These are phyloP conservation scores for Circinella minor DNA, from an alignment of 371 early-diverging fungal genomes.

Conservation along the genomic window DNA sequence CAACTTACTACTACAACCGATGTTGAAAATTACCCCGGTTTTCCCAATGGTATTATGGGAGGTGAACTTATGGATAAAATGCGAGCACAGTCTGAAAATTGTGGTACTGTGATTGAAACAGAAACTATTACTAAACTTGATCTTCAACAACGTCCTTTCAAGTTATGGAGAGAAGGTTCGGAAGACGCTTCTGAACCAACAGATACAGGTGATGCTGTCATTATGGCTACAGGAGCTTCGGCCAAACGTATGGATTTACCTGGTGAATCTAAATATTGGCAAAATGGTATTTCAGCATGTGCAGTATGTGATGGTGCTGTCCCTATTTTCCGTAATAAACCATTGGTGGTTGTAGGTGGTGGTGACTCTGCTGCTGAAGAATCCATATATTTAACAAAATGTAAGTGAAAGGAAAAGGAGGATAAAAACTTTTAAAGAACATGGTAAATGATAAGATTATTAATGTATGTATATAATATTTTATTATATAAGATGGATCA, in stretches of 20 bases:
- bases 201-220: slow-evolving; percentile 85
- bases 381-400: slow-evolving; percentile 93
- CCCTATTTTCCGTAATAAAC: slow-evolving; percentile 96
- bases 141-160: slow-evolving; percentile 83
- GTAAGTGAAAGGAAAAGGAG: slow-evolving; percentile 28
- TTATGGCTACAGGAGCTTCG: slow-evolving; percentile 99
- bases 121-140: slow-evolving; percentile 92
- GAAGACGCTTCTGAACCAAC: slow-evolving; percentile 72
- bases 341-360: slow-evolving; percentile 95
- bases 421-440: slow-evolving; percentile 37
- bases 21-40: slow-evolving; percentile 91
- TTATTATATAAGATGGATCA: slow-evolving; percentile 63
- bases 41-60: slow-evolving; percentile 86
- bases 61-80: slow-evolving; percentile 81
- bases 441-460: neutral
- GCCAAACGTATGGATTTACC: slow-evolving; percentile 91
- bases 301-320: slow-evolving; percentile 99
- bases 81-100: slow-evolving; percentile 80
- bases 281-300: slow-evolving; percentile 97
- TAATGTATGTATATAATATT: neutral
- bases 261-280: slow-evolving; percentile 57
- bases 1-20: slow-evolving; percentile 94
- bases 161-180: slow-evolving; percentile 87
- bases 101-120: slow-evolving; percentile 85
- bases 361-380: slow-evolving; percentile 99